Conservation (phyloP, 2,329 filamentous ascomycete species). For the Colletotrichum ledebouriae region DNA sequence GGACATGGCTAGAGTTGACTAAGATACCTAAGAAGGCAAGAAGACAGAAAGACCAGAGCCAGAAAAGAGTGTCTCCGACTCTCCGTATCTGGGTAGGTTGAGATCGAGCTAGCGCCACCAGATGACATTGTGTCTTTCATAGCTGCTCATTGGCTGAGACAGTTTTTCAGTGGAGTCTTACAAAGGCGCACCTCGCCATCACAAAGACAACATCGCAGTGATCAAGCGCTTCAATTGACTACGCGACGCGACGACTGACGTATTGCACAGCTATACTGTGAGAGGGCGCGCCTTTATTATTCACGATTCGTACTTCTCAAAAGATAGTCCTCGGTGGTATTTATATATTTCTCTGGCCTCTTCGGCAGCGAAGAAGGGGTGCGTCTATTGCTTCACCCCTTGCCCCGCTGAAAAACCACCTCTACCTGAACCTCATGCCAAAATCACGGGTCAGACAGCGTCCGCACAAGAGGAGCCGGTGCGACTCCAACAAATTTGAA, state of each 20-base stretch:
- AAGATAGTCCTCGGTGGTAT: too few relatives aligned
- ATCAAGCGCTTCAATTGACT: slow-evolving; percentile 27
- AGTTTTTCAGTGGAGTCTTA: slow-evolving; percentile 12
- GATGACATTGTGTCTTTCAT: not conserved
- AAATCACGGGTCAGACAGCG: too few relatives aligned
- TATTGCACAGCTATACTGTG: not conserved
- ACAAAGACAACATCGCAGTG: slow-evolving; percentile 5
- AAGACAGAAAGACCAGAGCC: too few relatives aligned
- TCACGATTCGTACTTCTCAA: too few relatives aligned
- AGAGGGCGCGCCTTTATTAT: slow-evolving; percentile 21
- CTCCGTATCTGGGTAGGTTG: too few relatives aligned
- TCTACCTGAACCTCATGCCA: slow-evolving; percentile 4
- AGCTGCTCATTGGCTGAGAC: slow-evolving; percentile 18
- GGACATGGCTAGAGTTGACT: too few relatives aligned
- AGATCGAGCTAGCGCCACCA: too few relatives aligned
- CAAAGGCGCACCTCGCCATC: slow-evolving; percentile 24
- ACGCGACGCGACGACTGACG: too few relatives aligned
- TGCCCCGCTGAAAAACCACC: slow-evolving; percentile 31
- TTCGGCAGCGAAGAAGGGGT: not conserved
- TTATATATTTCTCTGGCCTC: too few relatives aligned
- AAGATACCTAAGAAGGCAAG: too few relatives aligned
- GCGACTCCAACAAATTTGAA: not conserved
- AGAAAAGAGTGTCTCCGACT: too few relatives aligned
- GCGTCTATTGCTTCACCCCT: slow-evolving; percentile 25
- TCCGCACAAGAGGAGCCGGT: slow-evolving; percentile 1